Evolutionary conservation across 371 early-diverging fungal species (phyloP).

Genomic region (Rhizopus sp.): DNA sequence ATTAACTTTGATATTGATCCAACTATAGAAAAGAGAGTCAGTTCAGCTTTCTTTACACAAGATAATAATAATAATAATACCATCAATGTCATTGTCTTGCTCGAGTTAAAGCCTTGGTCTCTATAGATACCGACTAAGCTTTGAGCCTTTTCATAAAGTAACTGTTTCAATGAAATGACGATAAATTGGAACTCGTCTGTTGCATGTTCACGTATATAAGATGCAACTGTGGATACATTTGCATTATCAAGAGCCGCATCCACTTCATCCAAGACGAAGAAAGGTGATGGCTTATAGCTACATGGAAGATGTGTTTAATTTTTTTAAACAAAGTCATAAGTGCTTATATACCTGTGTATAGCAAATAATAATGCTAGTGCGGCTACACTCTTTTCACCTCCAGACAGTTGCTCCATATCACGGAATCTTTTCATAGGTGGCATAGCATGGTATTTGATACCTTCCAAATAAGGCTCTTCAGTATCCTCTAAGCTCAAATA

Average conservation of each 20-base stretch:
- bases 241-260: conserved; percentile 99
- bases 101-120: conserved; percentile 84
- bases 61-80: conserved; percentile 29
- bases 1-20: conserved; percentile 22
- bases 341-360: conserved; percentile 73
- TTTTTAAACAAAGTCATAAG: background rate
- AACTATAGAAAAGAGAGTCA: conserved; percentile 12
- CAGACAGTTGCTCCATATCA: conserved; percentile 98
- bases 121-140: conserved; percentile 97
- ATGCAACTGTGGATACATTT: conserved; percentile 93
- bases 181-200: conserved; percentile 90
- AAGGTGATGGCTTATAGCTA: conserved; percentile 93
- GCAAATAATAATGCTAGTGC: conserved; percentile 98
- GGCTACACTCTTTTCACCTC: conserved; percentile 99
- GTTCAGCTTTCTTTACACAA: background rate
- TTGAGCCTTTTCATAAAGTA: conserved; percentile 94
- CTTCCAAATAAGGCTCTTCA: conserved; percentile 95
- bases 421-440: conserved; percentile 99
- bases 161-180: conserved; percentile 96
- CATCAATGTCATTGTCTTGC: conserved; percentile 82
- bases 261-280: conserved; percentile 99
- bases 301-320: background rate
- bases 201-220: conserved; percentile 78
- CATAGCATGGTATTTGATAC: conserved; percentile 98
- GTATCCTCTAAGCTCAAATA: conserved; percentile 93